Evolutionary conservation across 805 yeast species (phyloP).

Genomic region (Hemisphaericaspora nanyangensis): DNA sequence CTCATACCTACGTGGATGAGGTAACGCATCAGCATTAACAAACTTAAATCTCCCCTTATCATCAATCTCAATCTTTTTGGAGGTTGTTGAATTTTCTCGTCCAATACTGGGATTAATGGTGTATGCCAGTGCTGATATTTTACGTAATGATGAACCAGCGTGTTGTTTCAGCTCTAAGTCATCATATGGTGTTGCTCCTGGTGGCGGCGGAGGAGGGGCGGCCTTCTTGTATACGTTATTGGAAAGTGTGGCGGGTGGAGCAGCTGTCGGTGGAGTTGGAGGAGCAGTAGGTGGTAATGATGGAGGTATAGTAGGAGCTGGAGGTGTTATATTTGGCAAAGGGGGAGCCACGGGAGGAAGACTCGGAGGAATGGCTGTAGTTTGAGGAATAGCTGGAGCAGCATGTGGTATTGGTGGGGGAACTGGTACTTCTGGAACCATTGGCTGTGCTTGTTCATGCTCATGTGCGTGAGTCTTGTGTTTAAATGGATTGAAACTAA

Average conservation of each 20-base stretch:
- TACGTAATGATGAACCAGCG: conserved; percentile 51
- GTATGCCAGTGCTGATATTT: conserved; percentile 62
- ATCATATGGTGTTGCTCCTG: conserved; percentile 11
- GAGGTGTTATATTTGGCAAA: conserved; percentile 12
- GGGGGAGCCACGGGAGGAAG: conserved; percentile 10
- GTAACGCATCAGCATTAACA: conserved; percentile 63
- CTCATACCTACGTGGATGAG: conserved; percentile 79
- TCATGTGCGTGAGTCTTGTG: neutral
- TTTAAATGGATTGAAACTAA: conserved; percentile 10
- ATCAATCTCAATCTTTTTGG: conserved; percentile 40
- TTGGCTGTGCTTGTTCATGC: neutral
- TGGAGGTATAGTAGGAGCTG: conserved; percentile 15
- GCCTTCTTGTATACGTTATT: conserved; percentile 7
- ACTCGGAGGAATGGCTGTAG: conserved; percentile 18
- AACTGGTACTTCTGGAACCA: conserved; percentile 13
- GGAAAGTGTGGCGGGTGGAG: conserved; percentile 4
- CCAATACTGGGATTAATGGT: conserved; percentile 45
- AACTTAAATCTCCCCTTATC: conserved; percentile 73
- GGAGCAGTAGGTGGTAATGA: conserved; percentile 17
- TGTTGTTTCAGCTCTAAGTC: conserved; percentile 38
- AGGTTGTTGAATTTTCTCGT: conserved; percentile 12
- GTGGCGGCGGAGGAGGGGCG: conserved; percentile 22
- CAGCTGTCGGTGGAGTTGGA: conserved; percentile 28
- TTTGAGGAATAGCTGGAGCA: conserved; percentile 8
- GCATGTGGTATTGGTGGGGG: conserved; percentile 14